Percentiles rank a stretch among this genome's conserved stretches.
Conservation (phyloP, 805 yeast species). For the Schwanniomyces vanrijiae region DNA sequence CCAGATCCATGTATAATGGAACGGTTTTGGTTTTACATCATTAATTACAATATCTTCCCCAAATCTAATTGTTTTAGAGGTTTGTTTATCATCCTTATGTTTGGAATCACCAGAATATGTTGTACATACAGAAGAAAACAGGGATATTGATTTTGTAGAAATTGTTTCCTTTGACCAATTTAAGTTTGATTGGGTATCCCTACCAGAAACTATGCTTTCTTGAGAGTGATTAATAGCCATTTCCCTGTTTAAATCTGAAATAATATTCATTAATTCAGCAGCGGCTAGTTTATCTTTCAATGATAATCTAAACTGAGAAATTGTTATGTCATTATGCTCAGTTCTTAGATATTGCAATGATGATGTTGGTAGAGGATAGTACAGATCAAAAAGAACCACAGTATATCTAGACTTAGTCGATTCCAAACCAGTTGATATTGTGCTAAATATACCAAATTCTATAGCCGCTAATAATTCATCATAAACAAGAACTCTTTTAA, state of each 20-base stretch:
- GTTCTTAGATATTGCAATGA: not conserved
- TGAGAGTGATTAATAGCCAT: not conserved
- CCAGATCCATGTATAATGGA: slow-evolving; percentile 29
- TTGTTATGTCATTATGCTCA: slow-evolving; percentile 15
- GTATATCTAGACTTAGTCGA: slow-evolving; percentile 25
- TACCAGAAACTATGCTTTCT: not conserved
- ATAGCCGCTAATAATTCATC: slow-evolving; percentile 13
- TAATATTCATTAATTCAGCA: slow-evolving; percentile 16
- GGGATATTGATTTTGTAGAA: slow-evolving; percentile 3
- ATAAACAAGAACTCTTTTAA: slow-evolving; percentile 22
- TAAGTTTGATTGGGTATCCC: slow-evolving; percentile 4
- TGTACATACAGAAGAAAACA: slow-evolving; percentile 4
- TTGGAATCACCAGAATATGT: not conserved
- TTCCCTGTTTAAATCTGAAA: slow-evolving; percentile 6
- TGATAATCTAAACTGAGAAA: slow-evolving; percentile 16
- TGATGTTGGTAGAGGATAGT: slow-evolving; percentile 5
- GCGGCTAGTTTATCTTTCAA: slow-evolving; percentile 19
- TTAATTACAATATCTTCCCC: slow-evolving; percentile 16
- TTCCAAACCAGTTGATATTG: slow-evolving; percentile 26
- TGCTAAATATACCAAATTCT: slow-evolving; percentile 18
- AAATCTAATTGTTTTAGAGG: slow-evolving; percentile 13
- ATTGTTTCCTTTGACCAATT: slow-evolving; percentile 9
- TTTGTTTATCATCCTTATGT: not conserved
- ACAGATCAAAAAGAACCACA: slow-evolving; percentile 19
- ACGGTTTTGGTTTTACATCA: slow-evolving; percentile 4